These are phyloP conservation scores for Neurospora sublineolata DNA, from an alignment of 495 filamentous ascomycete genomes.

Conservation along the genomic window DNA sequence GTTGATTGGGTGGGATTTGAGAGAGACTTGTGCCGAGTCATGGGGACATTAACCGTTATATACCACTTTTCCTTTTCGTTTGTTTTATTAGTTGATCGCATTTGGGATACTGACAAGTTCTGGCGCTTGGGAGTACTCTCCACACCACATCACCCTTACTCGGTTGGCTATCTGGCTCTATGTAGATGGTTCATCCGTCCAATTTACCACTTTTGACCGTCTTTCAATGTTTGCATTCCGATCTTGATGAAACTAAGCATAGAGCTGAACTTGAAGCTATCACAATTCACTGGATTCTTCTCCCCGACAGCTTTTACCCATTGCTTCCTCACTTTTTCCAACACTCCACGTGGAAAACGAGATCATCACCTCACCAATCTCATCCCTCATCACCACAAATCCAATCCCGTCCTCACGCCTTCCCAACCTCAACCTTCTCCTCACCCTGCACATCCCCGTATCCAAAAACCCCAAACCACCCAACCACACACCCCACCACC, in stretches of 20 bases:
- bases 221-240: neutral
- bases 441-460: neutral
- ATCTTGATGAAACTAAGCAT: neutral
- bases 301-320: neutral
- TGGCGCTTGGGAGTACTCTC: neutral
- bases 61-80: neutral
- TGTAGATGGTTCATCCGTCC: neutral
- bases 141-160: neutral
- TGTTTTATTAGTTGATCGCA: neutral
- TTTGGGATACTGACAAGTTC: neutral
- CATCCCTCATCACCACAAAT: neutral
- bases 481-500: neutral
- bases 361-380: too few species aligned
- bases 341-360: neutral
- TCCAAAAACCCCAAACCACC: neutral
- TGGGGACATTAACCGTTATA: neutral
- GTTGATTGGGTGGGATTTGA: neutral
- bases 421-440: neutral
- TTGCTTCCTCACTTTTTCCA: neutral
- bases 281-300: neutral
- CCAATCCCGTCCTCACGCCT: neutral
- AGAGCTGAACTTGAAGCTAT: neutral
- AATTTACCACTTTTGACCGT: neutral
- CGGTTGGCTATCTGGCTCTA: neutral
- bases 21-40: neutral